Evolutionary conservation across 1,139 yeast genomes (phyloP), one percentile per base, ranked within the genome.

Genomic region (Geotrichum restrictum): DNA sequence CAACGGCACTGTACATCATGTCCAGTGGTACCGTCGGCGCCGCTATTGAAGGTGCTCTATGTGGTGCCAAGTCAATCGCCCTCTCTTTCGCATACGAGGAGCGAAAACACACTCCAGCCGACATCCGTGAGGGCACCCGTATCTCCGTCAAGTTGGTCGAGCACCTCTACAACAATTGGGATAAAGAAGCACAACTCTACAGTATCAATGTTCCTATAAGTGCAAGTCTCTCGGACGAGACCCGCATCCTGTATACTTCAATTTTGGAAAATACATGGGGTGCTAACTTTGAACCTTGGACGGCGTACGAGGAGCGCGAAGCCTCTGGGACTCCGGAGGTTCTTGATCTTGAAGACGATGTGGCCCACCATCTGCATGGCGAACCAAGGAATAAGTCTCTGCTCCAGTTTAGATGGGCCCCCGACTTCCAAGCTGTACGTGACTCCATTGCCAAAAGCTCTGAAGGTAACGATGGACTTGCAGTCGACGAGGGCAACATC

Each of bases 1-100:
- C 96, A 1, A 81, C 93, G 37, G 88, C 94, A n/a, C 79, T 93
- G 45, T 93, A 89, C 67, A 86, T 89, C 54, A 78, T 93, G 63
- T 82, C 96, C 10, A 84, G 94, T 61, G 98, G 98, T n/a, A 93
- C 98, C 1, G 86, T 93, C 27, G 98, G 98, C 24, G 98, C 96
- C 1, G 95, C 97, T 0, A 81, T 91, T 89, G 98, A 93, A 69
- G 95, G 93, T 0, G 88, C 86, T 1, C 80, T 93, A 43, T 83
- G 88, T 56, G 91, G 89, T 0, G 78, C 78, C 37, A 82, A 77
- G 61, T 74, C 96, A 2, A 76, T 93, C 57, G 97, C 96, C 1
- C 64, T 93, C 45, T 86, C 95, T 40, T 93, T 81, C 74, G 93
- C 95, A 6, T 91, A 84, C 65, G 77, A 74, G 50, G 70, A 74